Evolutionary conservation across 129 eudicot species (phyloP).

Genomic region (Ambrosia artemisiifolia): DNA sequence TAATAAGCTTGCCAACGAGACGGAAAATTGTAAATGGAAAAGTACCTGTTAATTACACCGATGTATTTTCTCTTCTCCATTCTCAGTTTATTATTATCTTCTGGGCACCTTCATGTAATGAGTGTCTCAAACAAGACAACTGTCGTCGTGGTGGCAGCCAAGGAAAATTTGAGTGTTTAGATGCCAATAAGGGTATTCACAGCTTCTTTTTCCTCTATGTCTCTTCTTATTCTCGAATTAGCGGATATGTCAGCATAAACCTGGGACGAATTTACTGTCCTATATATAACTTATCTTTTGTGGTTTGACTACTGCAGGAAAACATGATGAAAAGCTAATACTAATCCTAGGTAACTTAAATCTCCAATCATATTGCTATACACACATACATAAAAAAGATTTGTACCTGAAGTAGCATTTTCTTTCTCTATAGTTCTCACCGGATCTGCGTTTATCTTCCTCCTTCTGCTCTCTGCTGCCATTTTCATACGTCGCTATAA

Average conservation of each 20-base stretch:
- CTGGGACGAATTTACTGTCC: neutral
- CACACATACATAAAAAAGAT: neutral
- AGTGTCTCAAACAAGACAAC: constrained; percentile 12
- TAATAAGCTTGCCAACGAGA: neutral
- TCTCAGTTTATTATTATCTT: neutral
- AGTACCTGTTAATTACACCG: neutral
- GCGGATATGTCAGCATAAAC: neutral
- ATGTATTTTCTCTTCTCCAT: constrained; percentile 23
- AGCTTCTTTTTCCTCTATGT: neutral
- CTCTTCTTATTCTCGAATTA: too few relatives aligned
- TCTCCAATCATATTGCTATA: neutral
- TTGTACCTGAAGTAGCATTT: constrained; percentile 6
- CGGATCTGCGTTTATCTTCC: constrained; percentile 19
- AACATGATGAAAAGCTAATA: neutral
- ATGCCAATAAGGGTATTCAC: constrained; percentile 14
- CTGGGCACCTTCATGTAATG: constrained; percentile 7
- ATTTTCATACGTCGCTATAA: constrained; percentile 18
- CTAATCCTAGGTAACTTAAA: neutral
- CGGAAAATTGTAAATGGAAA: too few relatives aligned
- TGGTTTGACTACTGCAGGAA: neutral
- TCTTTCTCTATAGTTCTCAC: constrained; percentile 31
- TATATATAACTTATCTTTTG: constrained; percentile 1
- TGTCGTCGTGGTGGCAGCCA: neutral
- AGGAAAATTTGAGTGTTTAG: constrained; percentile 7
- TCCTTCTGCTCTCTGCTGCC: constrained; percentile 22